Base-by-base conservation (phyloP, 176 grass and related monocot species). In the Oryza australiensis region DNA sequence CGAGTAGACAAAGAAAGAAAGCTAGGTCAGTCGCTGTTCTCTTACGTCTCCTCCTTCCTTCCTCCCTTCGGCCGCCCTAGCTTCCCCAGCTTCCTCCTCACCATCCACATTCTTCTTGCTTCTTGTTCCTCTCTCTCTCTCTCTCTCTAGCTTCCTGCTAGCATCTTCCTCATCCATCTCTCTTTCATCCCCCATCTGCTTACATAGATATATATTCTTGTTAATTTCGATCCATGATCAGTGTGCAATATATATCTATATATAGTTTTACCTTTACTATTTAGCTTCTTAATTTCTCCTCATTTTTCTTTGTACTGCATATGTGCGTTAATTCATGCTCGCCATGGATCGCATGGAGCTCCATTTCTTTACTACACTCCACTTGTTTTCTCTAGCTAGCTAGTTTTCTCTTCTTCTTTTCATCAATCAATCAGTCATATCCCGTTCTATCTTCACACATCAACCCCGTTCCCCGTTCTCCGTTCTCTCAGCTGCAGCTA, bases 11-110 rank as follows among this genome's bases (percentile, higher is more conserved):
- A 82, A 71, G 65, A 5, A 23, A 66, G 82, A 0, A 3, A 53
- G 49, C 16, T 7, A 53, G 49, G 49, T 60, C 55, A 24, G 62
- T 85, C 75, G 81, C 89, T 91, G 77, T 88, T 91, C 89, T 88
- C 78, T 64, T 88, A 87, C 89, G 84, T 67, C 89, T 88, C 63
- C 81, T 72, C 42, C 8, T 23, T 28, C 14, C 78, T 22, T 9
- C 59, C 24, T 28, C 64, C 37, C 71, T 23, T 22, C 35, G 38
- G 38, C 38, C 38, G 9, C 38, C 7, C 38, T 40, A 40, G 38
- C 38, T 40, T 40, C 38, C 30, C n/a, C n/a, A n/a, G n/a, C n/a
- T n/a, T 32, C 37, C 30, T 68, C 51, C 12, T 23, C 66, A 27
- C 66, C 75, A 32, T 16, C 11, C 34, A 2, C 23, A 6, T 9